Percentiles rank a stretch among this genome's conserved stretches.
Conservation (phyloP, 257 asterid species). For the Verbascum thapsus region DNA sequence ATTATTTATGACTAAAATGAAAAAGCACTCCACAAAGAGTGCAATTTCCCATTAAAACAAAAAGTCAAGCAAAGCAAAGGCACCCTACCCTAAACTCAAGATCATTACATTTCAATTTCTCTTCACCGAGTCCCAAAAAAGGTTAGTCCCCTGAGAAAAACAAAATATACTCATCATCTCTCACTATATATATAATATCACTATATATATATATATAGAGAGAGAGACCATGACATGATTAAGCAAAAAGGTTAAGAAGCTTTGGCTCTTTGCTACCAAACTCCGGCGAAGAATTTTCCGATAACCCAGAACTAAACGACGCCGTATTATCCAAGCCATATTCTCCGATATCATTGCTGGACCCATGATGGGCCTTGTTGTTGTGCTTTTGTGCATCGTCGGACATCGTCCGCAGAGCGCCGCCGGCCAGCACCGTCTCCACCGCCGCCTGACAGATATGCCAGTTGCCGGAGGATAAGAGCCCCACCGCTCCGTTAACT, state of each 20-base stretch:
- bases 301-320: constrained; percentile 47
- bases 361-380: constrained; percentile 31
- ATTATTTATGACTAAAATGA: constrained; percentile 23
- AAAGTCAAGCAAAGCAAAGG: too few species aligned
- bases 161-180: neutral
- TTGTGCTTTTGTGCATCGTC: constrained; percentile 18
- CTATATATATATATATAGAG: too few species aligned
- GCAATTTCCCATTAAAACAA: constrained; percentile 30
- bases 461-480: constrained; percentile 76
- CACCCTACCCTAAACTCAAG: constrained; percentile 29
- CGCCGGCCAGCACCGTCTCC: constrained; percentile 74
- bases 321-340: constrained; percentile 34
- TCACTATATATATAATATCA: neutral
- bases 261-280: constrained; percentile 66
- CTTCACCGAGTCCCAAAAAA: constrained; percentile 33
- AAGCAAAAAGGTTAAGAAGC: constrained; percentile 81
- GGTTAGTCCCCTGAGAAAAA: constrained; percentile 17
- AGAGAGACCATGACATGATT: too few species aligned
- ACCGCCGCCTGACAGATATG: constrained; percentile 75
- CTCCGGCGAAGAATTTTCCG: constrained; percentile 56
- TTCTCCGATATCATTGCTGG: constrained; percentile 14
- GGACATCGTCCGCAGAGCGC: constrained; percentile 35
- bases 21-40: constrained; percentile 33
- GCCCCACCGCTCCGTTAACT: constrained; percentile 85
- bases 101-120: constrained; percentile 29